Base-by-base conservation (phyloP, 2,329 filamentous ascomycete genomes). In the Colletotrichum somersetense region DNA sequence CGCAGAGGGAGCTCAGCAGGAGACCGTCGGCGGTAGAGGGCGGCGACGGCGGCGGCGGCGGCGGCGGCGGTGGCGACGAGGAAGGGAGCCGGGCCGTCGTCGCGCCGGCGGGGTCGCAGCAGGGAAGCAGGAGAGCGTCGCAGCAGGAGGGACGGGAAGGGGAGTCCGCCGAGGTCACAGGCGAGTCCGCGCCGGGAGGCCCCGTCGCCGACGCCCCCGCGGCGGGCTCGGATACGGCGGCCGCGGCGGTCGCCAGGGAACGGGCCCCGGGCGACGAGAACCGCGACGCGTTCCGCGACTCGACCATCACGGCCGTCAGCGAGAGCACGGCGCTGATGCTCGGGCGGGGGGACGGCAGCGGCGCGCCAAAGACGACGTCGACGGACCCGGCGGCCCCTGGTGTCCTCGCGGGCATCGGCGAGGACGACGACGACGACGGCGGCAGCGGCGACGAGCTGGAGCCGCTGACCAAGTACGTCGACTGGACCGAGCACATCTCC, bases 391-490 rank as follows among this genome's bases (percentile, higher is more conserved):
- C 69, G 14, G 23, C 69, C 3, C 44, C 69, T 3, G 69, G 69
- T 6, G 69, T 72, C 6, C 66, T 72, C 10, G 66, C 46, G 3
- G 69, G 66, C 14, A 65, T 53, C 26, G 62, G 62, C 62, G 64
- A 63, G n/a, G 40, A 57, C 55, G 55, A 26, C n/a, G 52, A 46
- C 11, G 66, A 63, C 11, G 66, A 63, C 3, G 30, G 30, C 30
- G 30, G 30, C 30, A 5, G 30, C 30, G 30, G 67, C 57, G 68
- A 72, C 53, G 69, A 72, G 44, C 69, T 72, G 11, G 66, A 72
- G 66, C 69, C 69, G 38, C 46, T 72, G 53, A 72, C 69, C 30
- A 69, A 72, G 69, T 72, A 72, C 55, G 69, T 72, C 30, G 69
- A 72, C 44, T 72, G 69, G 69, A 69, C 56, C 8, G 66, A 69